Base-by-base conservation (phyloP, 352 stramenopile species). In the Phytophthora constricta region DNA sequence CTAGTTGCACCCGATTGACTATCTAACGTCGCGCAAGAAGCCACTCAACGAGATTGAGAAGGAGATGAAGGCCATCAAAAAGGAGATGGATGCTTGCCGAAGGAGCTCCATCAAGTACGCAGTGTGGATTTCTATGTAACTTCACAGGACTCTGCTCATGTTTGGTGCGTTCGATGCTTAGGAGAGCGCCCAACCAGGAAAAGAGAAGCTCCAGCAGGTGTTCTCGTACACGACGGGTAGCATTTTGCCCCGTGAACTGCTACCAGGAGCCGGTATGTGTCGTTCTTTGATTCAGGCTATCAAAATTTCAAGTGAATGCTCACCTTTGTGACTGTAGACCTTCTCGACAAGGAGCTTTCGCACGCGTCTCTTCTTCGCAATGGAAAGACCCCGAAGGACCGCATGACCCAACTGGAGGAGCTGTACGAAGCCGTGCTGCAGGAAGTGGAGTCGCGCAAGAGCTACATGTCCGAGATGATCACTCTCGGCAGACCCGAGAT, bases 201-300 rank as follows among this genome's bases (percentile, higher is more conserved):
- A 95, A 95, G 84, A 95, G 52, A 95, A 92, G 58, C 75, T 95
- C 13, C 86, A 95, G 58, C 84, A 95, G 46, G 59, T 82, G 5
- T 93, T 95, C 41, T 86, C 84, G 22, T 95, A 89, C 68, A 79
- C 79, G 1, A 69, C 67, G 3, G 86, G 86, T 5, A 84, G 58
- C 0, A 95, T 95, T 58, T 62, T 95, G n/a, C 86, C 86, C 5
- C 68, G 73, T 0, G 79, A 93, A 28, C 64, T 95, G 7, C 63
- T 95, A 3, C 86, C 86, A n/a, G 84, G 84, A 71, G 70, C 86
- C 25, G 80, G 86, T 92, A 2, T 28, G 17, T 10, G 5, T 5
- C 25, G 8, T 37, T 52, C n/a, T n/a, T n/a, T n/a, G n/a, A n/a
- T n/a, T n/a, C n/a, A n/a, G n/a, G n/a, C n/a, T n/a, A n/a, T n/a